Conservation (phyloP, 306 rosid species). For the Vachellia pachyceras region DNA sequence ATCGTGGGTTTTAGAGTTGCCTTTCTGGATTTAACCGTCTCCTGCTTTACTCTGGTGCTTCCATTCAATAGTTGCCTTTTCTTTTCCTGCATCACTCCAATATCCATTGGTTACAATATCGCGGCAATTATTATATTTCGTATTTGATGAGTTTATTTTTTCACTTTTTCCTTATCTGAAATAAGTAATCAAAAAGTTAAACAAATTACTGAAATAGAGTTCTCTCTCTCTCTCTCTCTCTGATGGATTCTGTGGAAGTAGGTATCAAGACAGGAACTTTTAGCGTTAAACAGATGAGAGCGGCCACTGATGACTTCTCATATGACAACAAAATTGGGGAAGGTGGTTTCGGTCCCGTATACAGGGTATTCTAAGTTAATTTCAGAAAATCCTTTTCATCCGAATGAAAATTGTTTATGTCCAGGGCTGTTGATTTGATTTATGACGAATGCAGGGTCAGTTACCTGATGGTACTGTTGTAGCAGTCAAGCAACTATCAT, state of each 20-base stretch:
- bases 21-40: neutral
- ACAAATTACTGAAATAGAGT: neutral
- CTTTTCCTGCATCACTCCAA: neutral
- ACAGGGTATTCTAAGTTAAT: constrained; percentile 51
- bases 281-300: constrained; percentile 61
- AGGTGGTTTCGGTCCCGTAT: constrained; percentile 80
- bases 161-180: constrained; percentile 7
- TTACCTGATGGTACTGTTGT: constrained; percentile 64
- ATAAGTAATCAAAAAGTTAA: constrained; percentile 20
- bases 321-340: constrained; percentile 66
- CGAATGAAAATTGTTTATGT: constrained; percentile 20
- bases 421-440: constrained; percentile 28
- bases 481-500: constrained; percentile 79
- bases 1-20: neutral
- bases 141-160: neutral
- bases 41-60: neutral
- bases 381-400: constrained; percentile 7
- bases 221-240: neutral
- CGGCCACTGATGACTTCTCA: constrained; percentile 63
- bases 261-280: constrained; percentile 61
- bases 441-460: constrained; percentile 56
- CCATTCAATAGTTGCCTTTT: constrained; percentile 8
- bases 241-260: constrained; percentile 37
- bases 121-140: neutral
- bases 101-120: neutral